phyloP scores from a whole-genome alignment of 805 yeast species.

The Candida ponderosae region DNA sequence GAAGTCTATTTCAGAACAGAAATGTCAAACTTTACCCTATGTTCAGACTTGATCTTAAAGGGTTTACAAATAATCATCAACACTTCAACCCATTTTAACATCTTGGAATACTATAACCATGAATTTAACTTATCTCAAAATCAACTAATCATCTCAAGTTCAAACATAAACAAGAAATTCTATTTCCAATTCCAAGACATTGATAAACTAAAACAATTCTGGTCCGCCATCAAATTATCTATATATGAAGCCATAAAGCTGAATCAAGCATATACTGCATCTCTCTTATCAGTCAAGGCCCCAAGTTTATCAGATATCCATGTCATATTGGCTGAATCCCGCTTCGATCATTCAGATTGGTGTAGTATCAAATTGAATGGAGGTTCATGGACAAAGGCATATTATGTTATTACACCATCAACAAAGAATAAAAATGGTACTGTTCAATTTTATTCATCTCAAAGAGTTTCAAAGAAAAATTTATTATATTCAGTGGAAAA shows the following conservation, averaged over 20 bases:
- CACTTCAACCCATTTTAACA: background rate
- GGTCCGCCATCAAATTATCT: conserved; percentile 43
- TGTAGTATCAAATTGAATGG: conserved; percentile 51
- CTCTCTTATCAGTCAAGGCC: conserved; percentile 50
- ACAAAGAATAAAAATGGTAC: conserved; percentile 33
- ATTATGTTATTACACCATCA: conserved; percentile 37
- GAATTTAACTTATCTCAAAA: background rate
- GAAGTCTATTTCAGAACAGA: conserved; percentile 36
- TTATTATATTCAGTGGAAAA: conserved; percentile 41
- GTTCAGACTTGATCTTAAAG: background rate
- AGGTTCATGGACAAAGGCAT: conserved; percentile 53
- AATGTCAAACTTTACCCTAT: conserved; percentile 1
- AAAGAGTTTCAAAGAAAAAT: conserved; percentile 40
- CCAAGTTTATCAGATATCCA: conserved; percentile 49
- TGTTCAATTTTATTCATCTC: conserved; percentile 44
- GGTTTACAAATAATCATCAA: background rate
- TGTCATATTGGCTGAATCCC: conserved; percentile 43
- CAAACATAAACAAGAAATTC: too few relatives aligned
- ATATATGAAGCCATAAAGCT: conserved; percentile 49
- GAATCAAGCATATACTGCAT: conserved; percentile 61
- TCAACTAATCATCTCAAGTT: too few relatives aligned
- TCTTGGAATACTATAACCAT: background rate
- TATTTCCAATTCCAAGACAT: conserved; percentile 12
- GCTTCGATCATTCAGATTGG: conserved; percentile 48
- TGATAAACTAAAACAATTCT: conserved; percentile 24